A percentile compares a stretch with the other conserved stretches of the same genome.
phyloP scores from a whole-genome alignment of 129 eudicot species.

The Flaveria brownii region DNA sequence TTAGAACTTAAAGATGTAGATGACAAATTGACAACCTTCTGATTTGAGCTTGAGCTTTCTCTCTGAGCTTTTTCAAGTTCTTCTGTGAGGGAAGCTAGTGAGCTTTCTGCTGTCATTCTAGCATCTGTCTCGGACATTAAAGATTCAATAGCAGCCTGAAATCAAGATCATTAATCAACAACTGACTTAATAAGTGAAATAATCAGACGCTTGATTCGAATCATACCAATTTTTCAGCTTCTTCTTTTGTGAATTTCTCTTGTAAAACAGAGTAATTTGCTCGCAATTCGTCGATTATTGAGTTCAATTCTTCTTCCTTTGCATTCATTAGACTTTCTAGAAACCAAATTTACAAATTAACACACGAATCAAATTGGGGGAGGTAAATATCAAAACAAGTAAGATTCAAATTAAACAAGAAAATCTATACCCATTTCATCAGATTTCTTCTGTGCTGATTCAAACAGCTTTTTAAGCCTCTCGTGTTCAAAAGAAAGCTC shows the following conservation, averaged over 20 bases:
- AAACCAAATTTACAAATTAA: not conserved
- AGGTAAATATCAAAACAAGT: too few relatives aligned
- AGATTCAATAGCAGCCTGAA: constrained; percentile 70
- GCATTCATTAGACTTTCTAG: constrained; percentile 65
- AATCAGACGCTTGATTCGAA: not conserved
- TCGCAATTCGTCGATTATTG: constrained; percentile 66
- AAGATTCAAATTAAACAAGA: not conserved
- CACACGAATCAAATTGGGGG: not conserved
- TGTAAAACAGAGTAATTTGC: constrained; percentile 49
- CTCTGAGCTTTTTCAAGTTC: constrained; percentile 68
- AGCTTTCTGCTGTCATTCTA: constrained; percentile 61
- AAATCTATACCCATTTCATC: constrained; percentile 64
- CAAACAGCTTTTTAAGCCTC: constrained; percentile 55
- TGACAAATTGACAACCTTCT: constrained; percentile 47
- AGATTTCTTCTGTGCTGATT: constrained; percentile 71
- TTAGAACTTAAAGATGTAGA: not conserved
- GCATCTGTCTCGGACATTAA: constrained; percentile 68
- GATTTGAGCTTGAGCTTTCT: constrained; percentile 63
- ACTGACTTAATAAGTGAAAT: not conserved
- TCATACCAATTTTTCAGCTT: constrained; percentile 75
- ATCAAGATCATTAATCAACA: constrained; percentile 21
- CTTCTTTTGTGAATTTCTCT: constrained; percentile 66
- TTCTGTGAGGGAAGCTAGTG: constrained; percentile 63
- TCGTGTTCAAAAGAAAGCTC: constrained; percentile 60
- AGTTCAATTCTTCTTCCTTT: constrained; percentile 83